Evolutionary conservation across 306 rosid genomes (phyloP), one percentile per base, ranked within the genome.

Genomic region (Macrotyloma uniflorum): DNA sequence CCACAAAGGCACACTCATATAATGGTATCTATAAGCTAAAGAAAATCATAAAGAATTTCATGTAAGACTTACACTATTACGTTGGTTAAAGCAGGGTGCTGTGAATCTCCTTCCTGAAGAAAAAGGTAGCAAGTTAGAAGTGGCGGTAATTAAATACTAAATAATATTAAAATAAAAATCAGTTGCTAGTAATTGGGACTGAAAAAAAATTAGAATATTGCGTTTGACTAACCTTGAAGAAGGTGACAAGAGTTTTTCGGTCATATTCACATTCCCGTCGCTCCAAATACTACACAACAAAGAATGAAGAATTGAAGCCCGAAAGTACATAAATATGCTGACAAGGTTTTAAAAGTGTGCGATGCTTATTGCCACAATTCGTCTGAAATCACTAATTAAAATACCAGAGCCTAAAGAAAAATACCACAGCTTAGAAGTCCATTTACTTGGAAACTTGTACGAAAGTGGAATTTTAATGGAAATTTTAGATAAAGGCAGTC

Each of bases 231-330:
- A 88, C 95, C 92, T 83, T 84, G 70, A 91, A 90, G 83, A 90
- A 90, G 78, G 81, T 33, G 28, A 86, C 90, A 16, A 78, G 69
- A 14, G 90, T 83, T 85, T 88, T 88, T 35, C 49, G 65, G 74
- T 90, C 94, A 76, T 86, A 90, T 67, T 90, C 94, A 54, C 94
- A 90, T 74, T 94, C 98, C 74, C 97, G 91, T 77, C 82, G 80
- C 88, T 94, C 96, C 89, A 96, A 85, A 86, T 90, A 96, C 99
- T 96, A 65, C 87, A 80, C 38, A 54, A 50, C 40, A 75, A 64
- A 75, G 18, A 23, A 33, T 23, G 40, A 18, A 72, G 47, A 13
- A 28, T 64, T 70, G 57, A 80, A 65, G 67, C 46, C 70, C 22
- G 8, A 26, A 67, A 18, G 26, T 24, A 57, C 50, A 45, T 55